Evolutionary conservation across 164 flowering plant species (phyloP), one percentile per base, ranked within the genome.

Genomic region (Magnolia kwangsiensis): DNA sequence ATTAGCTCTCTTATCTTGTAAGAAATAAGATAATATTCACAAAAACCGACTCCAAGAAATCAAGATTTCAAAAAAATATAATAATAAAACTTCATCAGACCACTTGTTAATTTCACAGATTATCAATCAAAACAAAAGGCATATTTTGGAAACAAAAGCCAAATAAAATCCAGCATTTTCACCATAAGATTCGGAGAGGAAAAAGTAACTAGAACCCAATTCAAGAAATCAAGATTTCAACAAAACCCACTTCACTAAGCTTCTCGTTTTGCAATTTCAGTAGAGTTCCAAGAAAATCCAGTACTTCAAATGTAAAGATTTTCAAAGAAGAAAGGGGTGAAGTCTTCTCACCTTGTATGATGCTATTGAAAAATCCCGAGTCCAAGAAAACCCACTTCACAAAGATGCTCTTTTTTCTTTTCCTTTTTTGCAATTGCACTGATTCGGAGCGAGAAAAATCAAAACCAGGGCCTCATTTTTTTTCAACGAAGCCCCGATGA

Each of bases 181-280:
- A 72, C 21, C 51, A 19, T 67, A 67, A 71, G 71, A 77, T 72
- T 72, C 50, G 27, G 20, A 21, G 71, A 76, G 68, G 61, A 64
- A 64, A 31, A 50, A 50, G n/a, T n/a, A n/a, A 11, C 61, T 55
- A 55, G 4, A 55, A 55, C 61, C 61, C 61, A 55, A 55, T 11
- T 16, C 61, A 55, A 55, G 61, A 55, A 3, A 55, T 16, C 19
- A 16, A 55, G 13, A 55, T 55, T 55, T 8, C 61, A 2, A n/a
- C 18, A 71, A 19, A 71, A 13, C 23, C 1, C 23, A 8, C 37
- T 16, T n/a, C 19, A 8, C 7, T 8, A 31, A 7, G 68, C 16
- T 27, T 29, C 21, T 14, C 27, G 8, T 23, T 27, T 59, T 45
- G 11, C 63, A 23, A 23, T 73, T 73, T 59, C 75, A 51, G 19